phyloP scores from a whole-genome alignment of 257 asterid species.

The Gentiana straminea region DNA sequence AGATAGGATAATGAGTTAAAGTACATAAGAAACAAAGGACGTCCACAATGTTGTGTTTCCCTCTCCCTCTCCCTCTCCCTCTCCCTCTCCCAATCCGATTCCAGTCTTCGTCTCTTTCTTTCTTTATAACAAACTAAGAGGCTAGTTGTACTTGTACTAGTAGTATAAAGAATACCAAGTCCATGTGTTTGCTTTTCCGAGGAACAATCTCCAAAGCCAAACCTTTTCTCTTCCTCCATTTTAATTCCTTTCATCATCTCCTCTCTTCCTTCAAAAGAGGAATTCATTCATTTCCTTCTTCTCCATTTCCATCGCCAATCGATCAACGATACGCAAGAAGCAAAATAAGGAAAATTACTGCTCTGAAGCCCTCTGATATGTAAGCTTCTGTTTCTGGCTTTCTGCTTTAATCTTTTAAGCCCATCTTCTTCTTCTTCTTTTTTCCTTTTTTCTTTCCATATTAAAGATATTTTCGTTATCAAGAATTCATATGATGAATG shows the following conservation, averaged over 20 bases:
- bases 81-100: background rate
- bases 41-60: background rate
- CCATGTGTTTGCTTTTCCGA: constrained; percentile 24
- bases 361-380: background rate
- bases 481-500: no score
- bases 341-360: background rate
- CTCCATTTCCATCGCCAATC: no score
- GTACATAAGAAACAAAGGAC: background rate
- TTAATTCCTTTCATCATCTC: background rate
- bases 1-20: no score
- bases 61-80: background rate
- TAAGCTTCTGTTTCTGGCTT: background rate
- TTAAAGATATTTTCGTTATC: no score
- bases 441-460: no score
- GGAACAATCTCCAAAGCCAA: constrained; percentile 16
- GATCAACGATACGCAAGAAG: no score
- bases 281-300: no score
- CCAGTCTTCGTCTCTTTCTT: background rate
- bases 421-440: no score
- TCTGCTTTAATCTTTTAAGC: background rate
- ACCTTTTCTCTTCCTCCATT: background rate
- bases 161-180: background rate
- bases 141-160: no score
- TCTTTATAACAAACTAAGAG: no score
- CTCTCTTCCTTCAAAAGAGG: background rate